phyloP scores from a whole-genome alignment of 108 stramenopile species.

The Cyclotella cryptica region DNA sequence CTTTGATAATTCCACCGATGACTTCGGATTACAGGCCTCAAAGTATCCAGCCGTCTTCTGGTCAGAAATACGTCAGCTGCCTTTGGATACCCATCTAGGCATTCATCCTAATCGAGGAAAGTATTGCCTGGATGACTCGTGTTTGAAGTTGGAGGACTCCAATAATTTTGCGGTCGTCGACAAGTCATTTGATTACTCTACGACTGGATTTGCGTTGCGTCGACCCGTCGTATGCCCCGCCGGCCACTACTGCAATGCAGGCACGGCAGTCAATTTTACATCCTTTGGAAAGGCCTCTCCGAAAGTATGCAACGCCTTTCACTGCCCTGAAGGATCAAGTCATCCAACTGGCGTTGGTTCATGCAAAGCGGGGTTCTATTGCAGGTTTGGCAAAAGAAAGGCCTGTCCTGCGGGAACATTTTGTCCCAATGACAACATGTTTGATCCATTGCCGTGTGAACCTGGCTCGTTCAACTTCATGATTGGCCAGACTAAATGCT shows the following conservation, averaged over 20 bases:
- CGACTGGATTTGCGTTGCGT: constrained; percentile 53
- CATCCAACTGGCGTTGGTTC: constrained; percentile 73
- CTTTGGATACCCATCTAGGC: constrained; percentile 47
- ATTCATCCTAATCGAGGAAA: constrained; percentile 64
- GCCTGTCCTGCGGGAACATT: constrained; percentile 77
- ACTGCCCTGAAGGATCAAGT: constrained; percentile 73
- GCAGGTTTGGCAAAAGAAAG: constrained; percentile 54
- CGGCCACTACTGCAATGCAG: constrained; percentile 76
- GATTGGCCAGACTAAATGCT: constrained; percentile 75
- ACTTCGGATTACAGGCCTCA: constrained; percentile 55
- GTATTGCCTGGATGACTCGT: constrained; percentile 53
- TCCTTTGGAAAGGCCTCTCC: constrained; percentile 42
- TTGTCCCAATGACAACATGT: constrained; percentile 80
- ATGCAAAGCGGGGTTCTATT: constrained; percentile 82
- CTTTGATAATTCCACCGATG: constrained; percentile 80
- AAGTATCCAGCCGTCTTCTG: constrained; percentile 45
- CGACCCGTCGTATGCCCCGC: constrained; percentile 68
- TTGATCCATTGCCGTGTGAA: constrained; percentile 73
- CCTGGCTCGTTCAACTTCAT: constrained; percentile 83
- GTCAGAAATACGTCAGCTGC: constrained; percentile 52
- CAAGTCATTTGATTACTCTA: constrained; percentile 71
- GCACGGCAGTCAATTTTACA: constrained; percentile 39
- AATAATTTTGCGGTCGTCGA: constrained; percentile 63
- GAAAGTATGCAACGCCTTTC: constrained; percentile 49
- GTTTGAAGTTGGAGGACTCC: constrained; percentile 65